Evolutionary conservation across 805 yeast genomes (phyloP), one percentile per base, ranked within the genome.

Genomic region (Ogataea pilisensis): DNA sequence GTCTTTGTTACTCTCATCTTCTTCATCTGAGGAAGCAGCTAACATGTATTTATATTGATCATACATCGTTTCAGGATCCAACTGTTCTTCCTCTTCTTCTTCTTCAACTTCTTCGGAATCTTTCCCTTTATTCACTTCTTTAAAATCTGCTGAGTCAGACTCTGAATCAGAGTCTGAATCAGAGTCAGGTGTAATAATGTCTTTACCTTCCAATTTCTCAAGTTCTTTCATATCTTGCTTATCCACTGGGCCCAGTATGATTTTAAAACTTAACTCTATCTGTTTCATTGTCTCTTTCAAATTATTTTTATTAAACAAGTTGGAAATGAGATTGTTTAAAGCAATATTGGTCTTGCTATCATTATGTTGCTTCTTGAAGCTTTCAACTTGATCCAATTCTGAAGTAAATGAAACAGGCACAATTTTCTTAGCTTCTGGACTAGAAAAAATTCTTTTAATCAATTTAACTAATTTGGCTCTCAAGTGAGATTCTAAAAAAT

Each of bases 241-340:
- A 50, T 38, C 51, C 24, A 57, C 61, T 24, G 57, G 54, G 16
- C 61, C 64, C 31, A 55, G 37, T 8, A 61, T 43, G 30, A 58
- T 30, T 43, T 46, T 51, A 38, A 61, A 51, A 34, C 57, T 58
- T 21, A 29, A 13, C 30, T 58, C 62, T 18, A 42, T 53, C 41
- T 49, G 53, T 31, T 41, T 52, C 38, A 46, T 50, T 40, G 64
- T 32, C 29, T 54, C 54, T 46, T 67, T 69, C n/a, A 73, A 50
- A 8, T 55, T 50, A 44, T 66, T 66, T 49, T 61, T 63, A 46
- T 76, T 75, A 69, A 72, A 74, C 13, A 75, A 35, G 38, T 55
- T 68, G 4, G 82, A 75, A 39, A 80, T 59, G 34, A 69, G 52
- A 40, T 66, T 69, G 53, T 80, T 78, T 29, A 69, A 38, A 6